Base-by-base conservation (phyloP, 495 filamentous ascomycete genomes). In the Neurospora sp. region DNA sequence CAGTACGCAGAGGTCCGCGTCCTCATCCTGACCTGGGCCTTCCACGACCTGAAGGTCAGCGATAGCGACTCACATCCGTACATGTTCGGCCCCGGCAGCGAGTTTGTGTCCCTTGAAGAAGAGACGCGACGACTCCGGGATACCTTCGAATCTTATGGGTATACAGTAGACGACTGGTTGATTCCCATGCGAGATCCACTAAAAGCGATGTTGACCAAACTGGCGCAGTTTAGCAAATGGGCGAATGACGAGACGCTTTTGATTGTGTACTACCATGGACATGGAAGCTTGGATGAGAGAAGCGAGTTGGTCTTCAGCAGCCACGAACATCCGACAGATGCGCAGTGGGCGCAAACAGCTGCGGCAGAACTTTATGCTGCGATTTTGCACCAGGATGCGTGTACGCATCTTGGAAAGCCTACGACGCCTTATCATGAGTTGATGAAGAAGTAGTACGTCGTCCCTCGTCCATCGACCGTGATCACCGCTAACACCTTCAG, bases 261-360 rank as follows among this genome's bases (percentile, higher is more conserved):
- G n/a, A 75, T 81, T 4, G 72, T 80, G 3, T 81, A 81, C 37
- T 81, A 81, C 35, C 79, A 81, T 69, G 79, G 79, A 2, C 79
- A 81, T 39, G 79, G 79, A 6, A 74, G 77, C 18, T 53, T 81
- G 46, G 75, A 81, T n/a, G 78, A 76, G 20, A 75, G 78, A 10
- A 79, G 79, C 20, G 79, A 80, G 77, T 73, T 81, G 16, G 75
- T 80, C 2, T 81, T 81, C 27, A 81, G 79, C 77, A 81, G 79
- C 38, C 79, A 81, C 40, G 79, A 81, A 69, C 79, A 81, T 27
- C 79, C 79, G 1, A 71, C 76, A 11, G 76, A 79, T 69, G 35
- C 76, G 0, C 75, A 78, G n/a, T 79, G 76, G 78, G 72, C 75
- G 10, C 75, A 80, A 40, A 72, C 73, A 7, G 79, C 79, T 0